Conservation (phyloP, 345 rosid species). For the Eucalyptus decipiens region DNA sequence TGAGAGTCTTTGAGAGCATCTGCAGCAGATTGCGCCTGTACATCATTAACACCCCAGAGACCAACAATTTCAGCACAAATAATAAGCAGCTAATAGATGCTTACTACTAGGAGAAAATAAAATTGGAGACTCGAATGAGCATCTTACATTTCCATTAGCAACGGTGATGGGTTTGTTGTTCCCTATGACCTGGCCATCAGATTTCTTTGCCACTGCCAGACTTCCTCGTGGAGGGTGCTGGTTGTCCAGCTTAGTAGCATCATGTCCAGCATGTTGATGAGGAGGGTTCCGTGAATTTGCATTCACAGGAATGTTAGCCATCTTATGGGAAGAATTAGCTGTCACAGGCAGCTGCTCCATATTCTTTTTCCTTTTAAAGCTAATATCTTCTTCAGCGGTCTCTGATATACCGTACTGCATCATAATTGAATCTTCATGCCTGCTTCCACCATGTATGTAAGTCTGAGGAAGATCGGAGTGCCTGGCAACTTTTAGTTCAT, state of each 20-base stretch:
- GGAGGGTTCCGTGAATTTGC: constrained; percentile 40
- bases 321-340: constrained; percentile 21
- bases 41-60: background rate
- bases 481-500: constrained; percentile 13
- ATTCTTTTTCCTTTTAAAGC: background rate
- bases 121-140: background rate
- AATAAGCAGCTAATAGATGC: background rate
- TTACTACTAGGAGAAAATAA: background rate
- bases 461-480: constrained; percentile 10
- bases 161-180: constrained; percentile 16
- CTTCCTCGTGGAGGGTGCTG: constrained; percentile 22
- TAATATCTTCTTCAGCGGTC: constrained; percentile 16
- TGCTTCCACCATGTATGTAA: constrained; percentile 23
- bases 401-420: constrained; percentile 22
- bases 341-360: constrained; percentile 13
- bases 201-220: constrained; percentile 15
- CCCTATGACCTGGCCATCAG: constrained; percentile 17
- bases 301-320: constrained; percentile 29
- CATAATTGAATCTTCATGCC: constrained; percentile 22
- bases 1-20: constrained; percentile 20
- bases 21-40: constrained; percentile 36
- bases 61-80: background rate
- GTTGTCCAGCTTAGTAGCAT: constrained; percentile 20
- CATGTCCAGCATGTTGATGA: constrained; percentile 29
- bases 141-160: constrained; percentile 68